A percentile compares a stretch with the other conserved stretches of the same genome.
These are phyloP conservation scores for Scedosporium boydii DNA, from an alignment of 2,329 filamentous ascomycete genomes.

Conservation along the genomic window DNA sequence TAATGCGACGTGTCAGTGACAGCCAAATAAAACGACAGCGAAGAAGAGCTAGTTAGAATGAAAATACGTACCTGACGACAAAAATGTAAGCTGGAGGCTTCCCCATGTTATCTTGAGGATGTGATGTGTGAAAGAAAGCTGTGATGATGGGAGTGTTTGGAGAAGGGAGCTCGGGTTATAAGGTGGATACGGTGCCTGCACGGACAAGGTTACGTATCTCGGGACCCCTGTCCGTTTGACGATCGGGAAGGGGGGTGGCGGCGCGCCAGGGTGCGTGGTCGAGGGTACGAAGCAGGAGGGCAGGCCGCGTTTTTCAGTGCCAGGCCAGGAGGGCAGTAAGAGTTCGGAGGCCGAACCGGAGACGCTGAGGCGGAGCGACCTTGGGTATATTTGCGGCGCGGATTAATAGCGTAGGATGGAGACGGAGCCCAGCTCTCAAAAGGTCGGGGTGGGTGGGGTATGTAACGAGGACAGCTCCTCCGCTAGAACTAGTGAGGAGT, in stretches of 20 bases:
- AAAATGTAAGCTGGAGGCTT: conserved; percentile 32
- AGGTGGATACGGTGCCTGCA: neutral
- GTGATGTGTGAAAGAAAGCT: neutral
- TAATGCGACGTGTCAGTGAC: neutral
- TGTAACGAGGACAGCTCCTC: neutral
- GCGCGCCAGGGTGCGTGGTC: neutral
- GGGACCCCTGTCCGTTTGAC: neutral
- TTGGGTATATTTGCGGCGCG: neutral
- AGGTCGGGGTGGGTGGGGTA: neutral
- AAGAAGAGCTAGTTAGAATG: neutral
- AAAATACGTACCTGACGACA: conserved; percentile 28
- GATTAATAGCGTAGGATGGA: neutral
- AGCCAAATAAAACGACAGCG: neutral
- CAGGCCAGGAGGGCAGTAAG: neutral
- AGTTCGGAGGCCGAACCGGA: neutral
- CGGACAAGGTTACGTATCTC: neutral
- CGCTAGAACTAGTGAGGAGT: neutral
- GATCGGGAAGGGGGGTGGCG: neutral
- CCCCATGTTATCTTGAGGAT: conserved; percentile 23
- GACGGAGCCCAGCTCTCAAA: neutral
- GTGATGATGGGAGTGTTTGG: neutral
- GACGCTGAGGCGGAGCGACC: neutral
- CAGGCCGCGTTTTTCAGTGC: neutral
- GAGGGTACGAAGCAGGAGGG: neutral
- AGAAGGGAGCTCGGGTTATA: neutral